A percentile compares a stretch with the other conserved stretches of the same genome.
These are phyloP conservation scores for Bonia amplexicaulis DNA, from an alignment of 176 grass and related monocot species.

Conservation along the genomic window DNA sequence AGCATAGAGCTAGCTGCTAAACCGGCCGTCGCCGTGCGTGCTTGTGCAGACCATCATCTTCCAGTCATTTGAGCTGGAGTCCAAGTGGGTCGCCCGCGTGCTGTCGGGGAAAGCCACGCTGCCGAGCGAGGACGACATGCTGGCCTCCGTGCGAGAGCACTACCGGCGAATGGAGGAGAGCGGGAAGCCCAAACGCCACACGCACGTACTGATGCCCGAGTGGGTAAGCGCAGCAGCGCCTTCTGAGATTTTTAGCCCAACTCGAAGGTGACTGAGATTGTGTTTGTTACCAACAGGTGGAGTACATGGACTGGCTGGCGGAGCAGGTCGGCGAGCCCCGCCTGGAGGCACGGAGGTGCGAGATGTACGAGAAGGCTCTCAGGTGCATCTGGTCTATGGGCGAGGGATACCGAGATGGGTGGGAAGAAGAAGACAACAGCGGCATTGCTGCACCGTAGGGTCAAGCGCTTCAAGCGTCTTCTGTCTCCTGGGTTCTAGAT, in stretches of 20 bases:
- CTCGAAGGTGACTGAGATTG: neutral
- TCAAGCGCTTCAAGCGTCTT: neutral
- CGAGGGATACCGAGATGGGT: conserved; percentile 28
- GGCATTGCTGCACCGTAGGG: neutral
- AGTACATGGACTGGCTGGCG: conserved; percentile 53
- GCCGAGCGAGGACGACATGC: conserved; percentile 39
- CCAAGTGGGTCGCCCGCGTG: conserved; percentile 46
- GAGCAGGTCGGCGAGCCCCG: conserved; percentile 23
- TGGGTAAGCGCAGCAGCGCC: neutral
- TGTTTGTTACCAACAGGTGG: conserved; percentile 12
- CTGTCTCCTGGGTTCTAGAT: neutral
- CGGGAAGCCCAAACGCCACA: conserved; percentile 39
- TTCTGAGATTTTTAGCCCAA: neutral
- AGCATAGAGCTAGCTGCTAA: neutral
- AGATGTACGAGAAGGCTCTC: conserved; percentile 20
- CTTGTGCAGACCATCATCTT: conserved; percentile 39
- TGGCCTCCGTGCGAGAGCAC: conserved; percentile 22
- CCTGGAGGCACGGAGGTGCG: conserved; percentile 2
- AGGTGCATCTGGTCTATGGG: conserved; percentile 22
- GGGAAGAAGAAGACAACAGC: neutral
- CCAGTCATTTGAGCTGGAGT: conserved; percentile 32
- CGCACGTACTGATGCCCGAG: conserved; percentile 30
- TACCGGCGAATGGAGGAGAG: conserved; percentile 38
- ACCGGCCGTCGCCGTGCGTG: neutral
- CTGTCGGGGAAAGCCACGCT: conserved; percentile 33